Conservation (phyloP, 2,329 filamentous ascomycete genomes). For the Colletotrichum aenigma region DNA sequence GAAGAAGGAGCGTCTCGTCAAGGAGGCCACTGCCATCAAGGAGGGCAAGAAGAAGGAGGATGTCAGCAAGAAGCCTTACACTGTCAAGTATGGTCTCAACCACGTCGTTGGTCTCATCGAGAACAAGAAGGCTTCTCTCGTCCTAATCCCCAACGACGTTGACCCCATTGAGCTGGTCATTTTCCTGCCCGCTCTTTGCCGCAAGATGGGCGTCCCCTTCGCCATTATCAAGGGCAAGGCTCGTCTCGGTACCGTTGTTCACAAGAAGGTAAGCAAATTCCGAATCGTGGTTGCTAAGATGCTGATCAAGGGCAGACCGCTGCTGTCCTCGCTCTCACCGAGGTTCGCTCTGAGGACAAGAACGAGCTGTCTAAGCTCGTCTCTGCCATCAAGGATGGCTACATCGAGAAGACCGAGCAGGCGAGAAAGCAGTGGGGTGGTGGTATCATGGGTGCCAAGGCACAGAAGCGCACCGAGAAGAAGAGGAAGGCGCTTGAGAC, state of each 20-base stretch:
- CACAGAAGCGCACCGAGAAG: slow-evolving; percentile 78
- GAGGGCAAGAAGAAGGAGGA: slow-evolving; percentile 99
- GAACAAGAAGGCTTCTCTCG: slow-evolving; percentile 99
- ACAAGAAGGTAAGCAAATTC: slow-evolving; percentile 81
- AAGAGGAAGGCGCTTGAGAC: slow-evolving; percentile 91
- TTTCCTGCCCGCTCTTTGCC: slow-evolving; percentile 98
- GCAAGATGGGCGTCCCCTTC: slow-evolving; percentile 99
- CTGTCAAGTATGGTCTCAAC: slow-evolving; percentile 99
- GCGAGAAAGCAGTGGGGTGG: slow-evolving; percentile 95
- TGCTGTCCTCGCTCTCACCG: slow-evolving; percentile 92
- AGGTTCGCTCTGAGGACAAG: slow-evolving; percentile 99
- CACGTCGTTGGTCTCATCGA: slow-evolving; percentile 96
- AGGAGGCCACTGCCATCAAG: slow-evolving; percentile 96
- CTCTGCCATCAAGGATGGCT: slow-evolving; percentile 96
- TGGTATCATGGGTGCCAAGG: slow-evolving; percentile 99
- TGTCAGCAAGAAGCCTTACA: slow-evolving; percentile 99
- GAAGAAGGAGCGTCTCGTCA: slow-evolving; percentile 99
- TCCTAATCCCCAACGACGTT: slow-evolving; percentile 99
- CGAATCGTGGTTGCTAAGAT: neutral
- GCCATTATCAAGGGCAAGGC: slow-evolving; percentile 99
- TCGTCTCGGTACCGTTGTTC: slow-evolving; percentile 95
- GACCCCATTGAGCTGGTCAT: slow-evolving; percentile 99
- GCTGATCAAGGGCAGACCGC: slow-evolving; percentile 70
- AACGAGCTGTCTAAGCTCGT: slow-evolving; percentile 96
- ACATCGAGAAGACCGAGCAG: slow-evolving; percentile 94